A percentile compares a stretch with the other conserved stretches of the same genome.
Conservation (phyloP, 768 basidiomycete species). For the Saitozyma sp. region DNA sequence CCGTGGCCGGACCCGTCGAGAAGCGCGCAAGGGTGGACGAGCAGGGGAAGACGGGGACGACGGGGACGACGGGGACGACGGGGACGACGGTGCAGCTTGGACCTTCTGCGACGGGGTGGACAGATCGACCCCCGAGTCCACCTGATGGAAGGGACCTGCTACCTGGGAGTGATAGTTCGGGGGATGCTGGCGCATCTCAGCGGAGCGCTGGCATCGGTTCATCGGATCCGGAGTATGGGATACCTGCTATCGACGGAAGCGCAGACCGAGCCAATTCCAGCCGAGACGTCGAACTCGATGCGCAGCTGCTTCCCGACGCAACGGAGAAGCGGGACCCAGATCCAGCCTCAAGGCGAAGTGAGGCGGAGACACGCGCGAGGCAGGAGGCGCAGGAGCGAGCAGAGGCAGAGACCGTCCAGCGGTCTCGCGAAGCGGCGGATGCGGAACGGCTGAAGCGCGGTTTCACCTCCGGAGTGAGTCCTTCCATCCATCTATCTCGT, state of each 20-base stretch:
- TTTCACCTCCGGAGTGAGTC: not conserved
- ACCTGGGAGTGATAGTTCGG: no score
- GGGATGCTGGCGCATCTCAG: no score
- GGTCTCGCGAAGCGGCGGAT: not conserved
- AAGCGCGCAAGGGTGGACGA: no score
- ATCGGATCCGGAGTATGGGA: not conserved
- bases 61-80: no score
- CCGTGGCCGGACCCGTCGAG: no score
- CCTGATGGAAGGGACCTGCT: no score
- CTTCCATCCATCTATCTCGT: no score
- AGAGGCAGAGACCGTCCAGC: not conserved
- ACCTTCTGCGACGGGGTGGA: no score
- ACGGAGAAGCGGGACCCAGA: not conserved
- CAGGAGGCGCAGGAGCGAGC: not conserved
- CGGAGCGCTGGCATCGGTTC: not conserved
- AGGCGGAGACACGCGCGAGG: not conserved
- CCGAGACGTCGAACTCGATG: not conserved
- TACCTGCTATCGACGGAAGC: not conserved
- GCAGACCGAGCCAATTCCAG: not conserved
- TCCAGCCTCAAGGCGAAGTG: no score
- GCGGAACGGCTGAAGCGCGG: not conserved
- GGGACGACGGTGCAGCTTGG: no score
- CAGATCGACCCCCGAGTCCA: no score
- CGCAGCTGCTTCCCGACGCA: not conserved
- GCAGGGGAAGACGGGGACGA: no score